phyloP scores from a whole-genome alignment of 176 grass and related monocot genomes.

The Ampelocalamus luodianensis region DNA sequence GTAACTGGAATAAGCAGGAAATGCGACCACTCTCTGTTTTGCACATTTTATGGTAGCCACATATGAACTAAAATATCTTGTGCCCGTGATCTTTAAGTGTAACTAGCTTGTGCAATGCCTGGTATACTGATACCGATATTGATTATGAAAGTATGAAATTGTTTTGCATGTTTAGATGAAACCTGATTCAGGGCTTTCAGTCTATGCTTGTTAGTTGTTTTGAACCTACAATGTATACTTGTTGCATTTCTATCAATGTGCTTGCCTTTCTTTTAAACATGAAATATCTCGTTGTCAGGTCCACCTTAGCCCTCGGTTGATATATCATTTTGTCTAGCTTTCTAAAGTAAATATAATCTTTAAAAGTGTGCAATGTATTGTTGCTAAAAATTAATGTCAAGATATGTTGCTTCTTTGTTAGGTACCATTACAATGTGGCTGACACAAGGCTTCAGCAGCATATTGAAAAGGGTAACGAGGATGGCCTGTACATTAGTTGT shows the following conservation, averaged over 20 bases:
- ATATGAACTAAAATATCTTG: not conserved
- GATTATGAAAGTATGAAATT: not conserved
- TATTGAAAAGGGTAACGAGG: conserved; percentile 91
- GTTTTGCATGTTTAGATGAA: not conserved
- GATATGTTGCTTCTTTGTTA: conserved; percentile 49
- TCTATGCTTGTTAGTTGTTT: not conserved
- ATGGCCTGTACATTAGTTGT: conserved; percentile 85
- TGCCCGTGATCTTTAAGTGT: not conserved
- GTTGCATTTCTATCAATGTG: not conserved
- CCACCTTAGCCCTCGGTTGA: not conserved
- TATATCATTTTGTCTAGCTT: conserved; percentile 2
- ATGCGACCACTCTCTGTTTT: not conserved
- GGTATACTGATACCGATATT: not conserved
- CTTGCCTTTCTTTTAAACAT: conserved; percentile 25
- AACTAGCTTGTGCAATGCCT: not conserved
- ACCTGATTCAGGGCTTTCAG: not conserved
- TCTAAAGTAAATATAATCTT: conserved; percentile 20
- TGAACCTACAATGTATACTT: not conserved
- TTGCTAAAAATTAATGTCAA: conserved; percentile 33
- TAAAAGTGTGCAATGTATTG: conserved; percentile 30
- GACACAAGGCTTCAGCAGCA: conserved; percentile 88
- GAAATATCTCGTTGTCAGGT: not conserved
- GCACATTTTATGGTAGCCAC: not conserved
- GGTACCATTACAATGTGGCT: conserved; percentile 98
- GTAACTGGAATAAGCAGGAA: conserved; percentile 10